Percentiles rank a stretch among this genome's conserved stretches.
Evolutionary conservation across 2,329 filamentous ascomycete species (phyloP).

Genomic region (Clonostachys rosea): DNA sequence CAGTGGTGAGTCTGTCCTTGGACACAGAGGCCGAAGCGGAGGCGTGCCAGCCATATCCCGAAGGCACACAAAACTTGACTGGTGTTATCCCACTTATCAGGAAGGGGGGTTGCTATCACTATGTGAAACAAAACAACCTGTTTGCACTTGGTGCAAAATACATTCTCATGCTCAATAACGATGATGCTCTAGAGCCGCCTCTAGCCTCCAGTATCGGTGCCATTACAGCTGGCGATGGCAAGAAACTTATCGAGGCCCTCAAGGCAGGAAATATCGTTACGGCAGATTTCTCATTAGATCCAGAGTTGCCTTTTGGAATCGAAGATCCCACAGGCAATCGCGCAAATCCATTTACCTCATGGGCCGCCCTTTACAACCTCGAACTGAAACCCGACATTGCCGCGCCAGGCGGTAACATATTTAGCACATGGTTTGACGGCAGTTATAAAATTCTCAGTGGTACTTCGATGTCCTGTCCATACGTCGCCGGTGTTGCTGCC

Average conservation of each 20-base stretch:
- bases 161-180: constrained; percentile 4
- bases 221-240: constrained; percentile 11
- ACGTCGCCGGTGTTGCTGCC: constrained; percentile 35
- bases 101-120: constrained; percentile 17
- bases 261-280: constrained; percentile 16
- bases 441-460: constrained; percentile 31
- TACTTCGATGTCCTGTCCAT: constrained; percentile 43
- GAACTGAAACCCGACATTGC: constrained; percentile 5
- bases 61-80: constrained; percentile 9
- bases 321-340: constrained; percentile 11
- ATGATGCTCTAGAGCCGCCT: background rate
- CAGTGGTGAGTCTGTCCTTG: constrained; percentile 14
- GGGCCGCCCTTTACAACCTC: constrained; percentile 3
- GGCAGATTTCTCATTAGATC: constrained; percentile 16
- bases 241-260: constrained; percentile 15
- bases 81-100: constrained; percentile 18
- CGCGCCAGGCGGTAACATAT: constrained; percentile 5
- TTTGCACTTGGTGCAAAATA: constrained; percentile 15
- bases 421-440: constrained; percentile 4
- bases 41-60: constrained; percentile 15
- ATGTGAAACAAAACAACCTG: constrained; percentile 15
- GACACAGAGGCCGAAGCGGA: constrained; percentile 15
- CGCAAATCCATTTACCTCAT: background rate
- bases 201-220: background rate
- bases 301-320: constrained; percentile 12